Evolutionary conservation across 2,329 filamentous ascomycete genomes (phyloP), one percentile per base, ranked within the genome.

Genomic region (Berkeleyomyces rouxiae): DNA sequence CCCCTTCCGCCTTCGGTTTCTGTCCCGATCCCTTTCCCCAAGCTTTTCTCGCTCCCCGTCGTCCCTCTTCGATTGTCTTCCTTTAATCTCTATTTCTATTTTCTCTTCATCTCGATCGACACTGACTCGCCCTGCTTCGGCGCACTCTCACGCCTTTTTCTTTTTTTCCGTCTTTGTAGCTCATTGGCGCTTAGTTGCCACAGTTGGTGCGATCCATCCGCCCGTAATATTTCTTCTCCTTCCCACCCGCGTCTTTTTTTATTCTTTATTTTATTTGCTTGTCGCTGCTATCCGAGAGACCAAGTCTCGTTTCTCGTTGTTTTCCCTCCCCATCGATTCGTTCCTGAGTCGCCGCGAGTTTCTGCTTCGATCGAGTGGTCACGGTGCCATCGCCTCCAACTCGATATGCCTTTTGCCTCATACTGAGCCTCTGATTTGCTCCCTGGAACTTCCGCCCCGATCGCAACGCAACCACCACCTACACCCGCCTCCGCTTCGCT

Each of bases 91-190:
- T 51, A 16, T 51, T 37, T 23, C 10, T 36, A 16, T 39, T 53
- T 33, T n/a, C 13, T 39, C 16, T n/a, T 11, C n/a, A n/a, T 46
- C 23, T 58, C 42, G 58, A 60, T 69, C 51, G 16, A 69, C 68
- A 71, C 44, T 7, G 16, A n/a, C n/a, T 33, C 33, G 44, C 33
- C 51, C 37, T 55, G 36, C 33, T 16, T 36, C 16, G 23, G 23
- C 23, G 11, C 11, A 4, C 51, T 13, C 37, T 39, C 37, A n/a
- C 3, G 6, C 39, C 42, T 31, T 47, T 40, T 36, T 46, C 58
- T 33, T 39, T 39, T 7, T 23, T 49, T 46, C 9, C 23, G 23
- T 16, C 37, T n/a, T 39, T 31, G 49, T 57, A 39, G 10, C 31
- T 43, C 49, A 11, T 55, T 3, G 13, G 10, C n/a, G 51, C 36